These are phyloP conservation scores for Leccinum barrowsii DNA, from an alignment of 768 basidiomycete genomes.

Conservation along the genomic window DNA sequence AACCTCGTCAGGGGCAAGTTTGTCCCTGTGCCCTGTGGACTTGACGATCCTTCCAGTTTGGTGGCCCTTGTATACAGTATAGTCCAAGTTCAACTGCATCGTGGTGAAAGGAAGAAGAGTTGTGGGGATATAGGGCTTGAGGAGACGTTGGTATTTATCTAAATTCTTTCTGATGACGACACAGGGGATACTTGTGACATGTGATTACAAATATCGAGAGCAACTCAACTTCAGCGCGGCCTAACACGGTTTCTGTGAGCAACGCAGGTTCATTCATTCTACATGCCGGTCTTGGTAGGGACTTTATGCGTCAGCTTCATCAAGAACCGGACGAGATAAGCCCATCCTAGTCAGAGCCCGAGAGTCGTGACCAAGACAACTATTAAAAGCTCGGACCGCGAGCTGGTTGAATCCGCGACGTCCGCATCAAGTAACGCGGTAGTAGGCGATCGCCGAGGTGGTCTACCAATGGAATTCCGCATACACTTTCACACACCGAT, in stretches of 20 bases:
- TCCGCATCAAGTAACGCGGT: no score
- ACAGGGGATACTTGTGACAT: neutral
- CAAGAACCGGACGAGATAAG: neutral
- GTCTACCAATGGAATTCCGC: no score
- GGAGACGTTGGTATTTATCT: neutral
- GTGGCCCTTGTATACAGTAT: slow-evolving; percentile 32
- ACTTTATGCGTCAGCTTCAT: neutral
- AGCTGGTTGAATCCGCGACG: no score
- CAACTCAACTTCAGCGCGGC: neutral
- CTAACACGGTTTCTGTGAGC: neutral
- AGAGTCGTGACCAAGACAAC: neutral
- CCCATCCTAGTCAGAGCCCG: neutral
- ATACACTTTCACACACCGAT: no score
- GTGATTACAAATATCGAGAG: no score
- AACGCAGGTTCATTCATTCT: neutral
- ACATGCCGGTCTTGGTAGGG: no score
- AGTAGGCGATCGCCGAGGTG: no score
- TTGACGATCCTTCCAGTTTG: slow-evolving; percentile 17
- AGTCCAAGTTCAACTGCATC: slow-evolving; percentile 22
- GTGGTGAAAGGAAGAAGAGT: neutral
- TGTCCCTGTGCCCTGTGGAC: slow-evolving; percentile 9
- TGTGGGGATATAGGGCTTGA: neutral
- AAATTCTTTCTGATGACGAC: slow-evolving; percentile 9
- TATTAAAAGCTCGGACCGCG: neutral
- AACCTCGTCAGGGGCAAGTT: slow-evolving; percentile 27